Percentiles rank a stretch among this genome's conserved stretches.
phyloP scores from a whole-genome alignment of 345 rosid genomes.

The Pistacia vera region DNA sequence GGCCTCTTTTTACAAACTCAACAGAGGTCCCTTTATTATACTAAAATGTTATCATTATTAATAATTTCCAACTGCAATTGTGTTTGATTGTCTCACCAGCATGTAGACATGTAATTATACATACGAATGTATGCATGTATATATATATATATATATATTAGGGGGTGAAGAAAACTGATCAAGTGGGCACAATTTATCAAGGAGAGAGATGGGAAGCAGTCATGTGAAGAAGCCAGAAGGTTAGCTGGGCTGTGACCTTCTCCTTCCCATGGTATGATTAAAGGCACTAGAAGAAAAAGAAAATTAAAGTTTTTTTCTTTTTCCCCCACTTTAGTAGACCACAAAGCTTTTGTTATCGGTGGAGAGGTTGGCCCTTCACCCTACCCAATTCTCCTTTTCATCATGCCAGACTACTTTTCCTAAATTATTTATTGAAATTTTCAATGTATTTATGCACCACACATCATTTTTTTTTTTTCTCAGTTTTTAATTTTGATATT shows the following conservation, averaged over 20 bases:
- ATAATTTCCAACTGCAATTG: too few species aligned
- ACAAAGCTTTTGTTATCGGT: conserved; percentile 23
- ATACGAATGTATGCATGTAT: not conserved
- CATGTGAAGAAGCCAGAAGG: conserved; percentile 16
- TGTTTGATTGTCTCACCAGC: not conserved
- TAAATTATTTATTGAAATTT: too few species aligned
- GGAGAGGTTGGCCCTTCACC: conserved; percentile 33
- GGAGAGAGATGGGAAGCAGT: conserved; percentile 10
- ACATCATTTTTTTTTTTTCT: not conserved
- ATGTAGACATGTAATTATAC: not conserved
- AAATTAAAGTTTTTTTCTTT: not conserved
- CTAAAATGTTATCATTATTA: too few species aligned
- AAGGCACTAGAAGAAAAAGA: conserved; percentile 30
- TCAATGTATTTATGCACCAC: not conserved
- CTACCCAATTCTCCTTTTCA: conserved; percentile 21
- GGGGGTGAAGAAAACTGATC: not conserved
- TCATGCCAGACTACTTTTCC: conserved; percentile 8
- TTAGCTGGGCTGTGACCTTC: conserved; percentile 34
- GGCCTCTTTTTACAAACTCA: too few species aligned
- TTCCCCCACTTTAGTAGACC: conserved; percentile 28
- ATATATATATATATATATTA: too few species aligned
- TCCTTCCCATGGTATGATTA: conserved; percentile 40
- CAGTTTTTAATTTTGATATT: not conserved
- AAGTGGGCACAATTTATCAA: not conserved
- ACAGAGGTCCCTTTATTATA: too few species aligned